Conservation (phyloP, 495 filamentous ascomycete species). For the Hypoxylon perforatum region DNA sequence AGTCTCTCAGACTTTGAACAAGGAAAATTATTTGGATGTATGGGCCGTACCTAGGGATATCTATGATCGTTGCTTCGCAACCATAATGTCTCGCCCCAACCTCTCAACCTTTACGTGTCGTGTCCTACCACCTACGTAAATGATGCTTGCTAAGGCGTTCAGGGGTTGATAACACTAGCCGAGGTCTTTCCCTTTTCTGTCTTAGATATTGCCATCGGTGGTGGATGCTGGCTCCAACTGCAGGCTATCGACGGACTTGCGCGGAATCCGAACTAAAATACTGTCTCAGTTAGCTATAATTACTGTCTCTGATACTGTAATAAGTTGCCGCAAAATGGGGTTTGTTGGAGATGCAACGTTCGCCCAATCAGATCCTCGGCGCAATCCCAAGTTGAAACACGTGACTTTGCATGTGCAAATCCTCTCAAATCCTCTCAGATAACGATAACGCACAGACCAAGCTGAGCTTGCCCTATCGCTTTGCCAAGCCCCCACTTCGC, state of each 20-base stretch:
- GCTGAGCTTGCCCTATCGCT: constrained; percentile 30
- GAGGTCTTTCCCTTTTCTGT: constrained; percentile 12
- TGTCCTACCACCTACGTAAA: neutral
- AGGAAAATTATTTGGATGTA: too few species aligned
- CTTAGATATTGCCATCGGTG: neutral
- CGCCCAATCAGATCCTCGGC: too few species aligned
- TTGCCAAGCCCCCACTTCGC: constrained; percentile 24
- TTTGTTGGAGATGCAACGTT: too few species aligned
- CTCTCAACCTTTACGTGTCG: neutral
- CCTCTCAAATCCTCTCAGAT: too few species aligned
- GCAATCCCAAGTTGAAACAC: too few species aligned
- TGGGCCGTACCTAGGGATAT: too few species aligned
- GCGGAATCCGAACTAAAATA: neutral
- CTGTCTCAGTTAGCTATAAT: too few species aligned
- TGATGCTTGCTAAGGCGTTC: neutral
- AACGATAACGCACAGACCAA: constrained; percentile 9
- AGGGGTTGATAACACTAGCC: neutral
- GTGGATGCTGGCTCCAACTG: neutral
- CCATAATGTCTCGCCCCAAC: neutral
- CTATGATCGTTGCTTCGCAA: too few species aligned
- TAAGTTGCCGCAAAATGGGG: too few species aligned
- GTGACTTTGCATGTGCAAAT: too few species aligned
- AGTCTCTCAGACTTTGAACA: too few species aligned
- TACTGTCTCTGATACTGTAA: neutral
- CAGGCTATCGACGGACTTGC: neutral